Conservation (phyloP, 164 flowering plant genomes). For the Umbellularia californica region DNA sequence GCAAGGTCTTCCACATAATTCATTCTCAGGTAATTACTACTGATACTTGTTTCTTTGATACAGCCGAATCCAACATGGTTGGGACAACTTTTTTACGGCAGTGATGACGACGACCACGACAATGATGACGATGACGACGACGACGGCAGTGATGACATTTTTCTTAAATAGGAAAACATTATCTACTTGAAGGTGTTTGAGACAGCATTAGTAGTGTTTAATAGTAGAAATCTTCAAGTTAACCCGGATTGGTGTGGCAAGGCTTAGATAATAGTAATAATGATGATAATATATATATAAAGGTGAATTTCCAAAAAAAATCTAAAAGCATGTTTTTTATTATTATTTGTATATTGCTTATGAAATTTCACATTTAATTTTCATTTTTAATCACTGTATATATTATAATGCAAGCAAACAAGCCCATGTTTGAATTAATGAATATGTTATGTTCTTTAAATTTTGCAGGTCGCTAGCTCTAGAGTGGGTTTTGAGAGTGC, state of each 20-base stretch:
- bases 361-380: neutral
- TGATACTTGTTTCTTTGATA: too few species aligned
- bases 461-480: slow-evolving; percentile 35
- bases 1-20: slow-evolving; percentile 32
- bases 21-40: slow-evolving; percentile 39
- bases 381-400: too few species aligned
- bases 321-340: too few species aligned
- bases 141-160: neutral
- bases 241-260: too few species aligned
- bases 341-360: neutral
- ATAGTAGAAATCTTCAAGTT: too few species aligned
- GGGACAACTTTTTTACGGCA: neutral
- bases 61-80: neutral
- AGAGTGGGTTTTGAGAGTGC: slow-evolving; percentile 51
- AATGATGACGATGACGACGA: too few species aligned
- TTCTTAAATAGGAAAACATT: neutral
- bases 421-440: neutral
- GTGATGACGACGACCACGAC: slow-evolving; percentile 15
- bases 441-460: neutral
- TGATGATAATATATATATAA: neutral
- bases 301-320: neutral
- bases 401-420: too few species aligned
- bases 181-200: neutral
- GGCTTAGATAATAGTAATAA: too few species aligned
- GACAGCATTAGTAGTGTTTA: neutral